Base-by-base conservation (phyloP, 257 asterid genomes). In the Forsythia viridissima region DNA sequence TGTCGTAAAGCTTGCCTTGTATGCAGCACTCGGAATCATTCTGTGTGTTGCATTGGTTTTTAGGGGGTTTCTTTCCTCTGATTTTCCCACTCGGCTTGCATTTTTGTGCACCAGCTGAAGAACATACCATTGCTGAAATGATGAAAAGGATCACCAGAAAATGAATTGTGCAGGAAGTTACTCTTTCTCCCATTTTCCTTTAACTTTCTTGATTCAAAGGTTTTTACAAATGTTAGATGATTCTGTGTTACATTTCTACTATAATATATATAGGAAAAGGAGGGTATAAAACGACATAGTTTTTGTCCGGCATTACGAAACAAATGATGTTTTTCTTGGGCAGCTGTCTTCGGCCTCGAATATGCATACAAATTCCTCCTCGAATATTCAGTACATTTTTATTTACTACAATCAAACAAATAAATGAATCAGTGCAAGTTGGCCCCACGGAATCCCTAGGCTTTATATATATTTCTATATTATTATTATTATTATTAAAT, bases 41-140 rank as follows among this genome's bases (percentile, higher is more conserved):
- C 11, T 77, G 21, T 11, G n/a, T 10, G 68, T 68, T 77, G 34
- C 81, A 70, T 52, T 69, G 18, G 70, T 40, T 52, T 37, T 71
- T 71, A 0, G 76, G 81, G 7, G 76, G 71, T 42, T 77, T 70
- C 18, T 70, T 77, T 6, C 81, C 81, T 21, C 70, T 63, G 38
- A 70, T 72, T 37, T 77, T 77, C 4, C 81, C 81, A 36, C 81
- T 70, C 1, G 76, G 59, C 55, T 40, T 51, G 71, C 71, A 77
- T 39, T 48, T 70, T 18, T 69, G 30, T 20, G 80, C 69, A 30
- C 34, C 34, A 30, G 34, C 34, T 30, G 2, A 30, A 1, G 74
- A 11, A 68, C 21, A 6, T 24, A 20, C 75, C 13, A 69, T 11
- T 11, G 41, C 2, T 15, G 36, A 43, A 37, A 77, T 20, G 39